phyloP scores from a whole-genome alignment of 2,329 filamentous ascomycete genomes.

The Penicillium sp. region DNA sequence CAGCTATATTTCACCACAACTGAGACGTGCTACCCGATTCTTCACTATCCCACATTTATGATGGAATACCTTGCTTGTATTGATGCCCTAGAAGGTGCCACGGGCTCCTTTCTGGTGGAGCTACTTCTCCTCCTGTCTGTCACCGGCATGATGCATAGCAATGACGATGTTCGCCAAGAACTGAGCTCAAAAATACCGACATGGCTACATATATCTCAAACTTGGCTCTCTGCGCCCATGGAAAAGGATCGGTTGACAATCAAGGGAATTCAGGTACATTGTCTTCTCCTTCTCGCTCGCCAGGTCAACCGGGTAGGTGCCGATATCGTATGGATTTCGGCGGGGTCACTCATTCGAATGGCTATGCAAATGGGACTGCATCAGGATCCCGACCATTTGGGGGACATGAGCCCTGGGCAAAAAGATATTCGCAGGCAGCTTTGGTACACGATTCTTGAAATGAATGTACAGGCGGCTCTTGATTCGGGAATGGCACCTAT shows the following conservation, averaged over 20 bases:
- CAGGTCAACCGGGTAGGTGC: conserved; percentile 9
- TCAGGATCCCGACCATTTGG: conserved; percentile 4
- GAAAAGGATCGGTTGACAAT: conserved; percentile 23
- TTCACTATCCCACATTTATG: too few relatives aligned
- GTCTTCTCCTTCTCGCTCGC: conserved; percentile 18
- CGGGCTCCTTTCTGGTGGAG: conserved; percentile 14
- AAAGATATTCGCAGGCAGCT: conserved; percentile 31
- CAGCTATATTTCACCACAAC: too few relatives aligned
- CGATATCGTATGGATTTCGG: conserved; percentile 10
- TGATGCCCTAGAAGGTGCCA: neutral
- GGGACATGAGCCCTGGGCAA: neutral
- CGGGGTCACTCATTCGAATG: conserved; percentile 6
- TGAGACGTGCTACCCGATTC: too few relatives aligned
- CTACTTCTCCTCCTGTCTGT: conserved; percentile 26
- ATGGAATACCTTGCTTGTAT: too few relatives aligned
- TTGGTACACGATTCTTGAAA: conserved; percentile 40
- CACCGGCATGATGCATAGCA: conserved; percentile 6
- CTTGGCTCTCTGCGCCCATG: conserved; percentile 22
- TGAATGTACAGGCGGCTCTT: conserved; percentile 32
- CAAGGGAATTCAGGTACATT: conserved; percentile 18
- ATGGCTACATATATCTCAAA: conserved; percentile 19
- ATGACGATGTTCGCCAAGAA: conserved; percentile 6
- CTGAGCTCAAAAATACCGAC: conserved; percentile 2
- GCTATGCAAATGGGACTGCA: conserved; percentile 9
- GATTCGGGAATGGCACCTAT: conserved; percentile 32